phyloP scores from a whole-genome alignment of 2,329 filamentous ascomycete genomes.

The Botrytis porri region DNA sequence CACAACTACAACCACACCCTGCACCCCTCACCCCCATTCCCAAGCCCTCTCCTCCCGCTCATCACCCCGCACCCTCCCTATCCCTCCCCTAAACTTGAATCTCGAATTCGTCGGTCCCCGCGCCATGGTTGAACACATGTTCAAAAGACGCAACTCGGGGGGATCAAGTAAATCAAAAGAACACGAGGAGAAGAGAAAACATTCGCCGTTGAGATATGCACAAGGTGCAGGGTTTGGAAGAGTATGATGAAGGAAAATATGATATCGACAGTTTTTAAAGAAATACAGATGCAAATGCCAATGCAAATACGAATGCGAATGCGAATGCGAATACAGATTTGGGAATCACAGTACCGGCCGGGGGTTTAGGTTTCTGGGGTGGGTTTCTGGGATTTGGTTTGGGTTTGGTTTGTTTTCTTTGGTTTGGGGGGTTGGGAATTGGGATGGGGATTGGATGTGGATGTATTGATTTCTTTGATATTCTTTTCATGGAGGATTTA shows the following conservation, averaged over 20 bases:
- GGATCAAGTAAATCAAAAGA: constrained; percentile 28
- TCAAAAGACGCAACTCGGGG: constrained; percentile 48
- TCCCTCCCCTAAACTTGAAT: constrained; percentile 47
- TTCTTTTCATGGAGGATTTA: not conserved
- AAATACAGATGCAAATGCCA: not conserved
- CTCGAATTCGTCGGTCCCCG: constrained; percentile 62
- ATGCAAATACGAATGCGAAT: not conserved
- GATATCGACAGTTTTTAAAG: not conserved
- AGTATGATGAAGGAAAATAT: not conserved
- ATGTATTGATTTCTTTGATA: not conserved
- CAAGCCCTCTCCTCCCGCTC: constrained; percentile 30
- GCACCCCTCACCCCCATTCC: constrained; percentile 41
- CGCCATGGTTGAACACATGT: constrained; percentile 61
- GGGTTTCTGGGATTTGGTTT: not conserved
- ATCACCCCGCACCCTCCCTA: constrained; percentile 42
- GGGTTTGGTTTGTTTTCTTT: not conserved
- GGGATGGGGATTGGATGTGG: not conserved
- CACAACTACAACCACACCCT: constrained; percentile 71
- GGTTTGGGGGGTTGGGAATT: not conserved
- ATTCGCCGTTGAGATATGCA: constrained; percentile 26
- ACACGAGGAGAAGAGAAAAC: constrained; percentile 2
- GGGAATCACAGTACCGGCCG: not conserved
- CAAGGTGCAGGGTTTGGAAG: constrained; percentile 15
- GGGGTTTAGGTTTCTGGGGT: not conserved
- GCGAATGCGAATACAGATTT: constrained; percentile 1